phyloP scores from a whole-genome alignment of 2,329 filamentous ascomycete species.

The Helminthosporium solani region DNA sequence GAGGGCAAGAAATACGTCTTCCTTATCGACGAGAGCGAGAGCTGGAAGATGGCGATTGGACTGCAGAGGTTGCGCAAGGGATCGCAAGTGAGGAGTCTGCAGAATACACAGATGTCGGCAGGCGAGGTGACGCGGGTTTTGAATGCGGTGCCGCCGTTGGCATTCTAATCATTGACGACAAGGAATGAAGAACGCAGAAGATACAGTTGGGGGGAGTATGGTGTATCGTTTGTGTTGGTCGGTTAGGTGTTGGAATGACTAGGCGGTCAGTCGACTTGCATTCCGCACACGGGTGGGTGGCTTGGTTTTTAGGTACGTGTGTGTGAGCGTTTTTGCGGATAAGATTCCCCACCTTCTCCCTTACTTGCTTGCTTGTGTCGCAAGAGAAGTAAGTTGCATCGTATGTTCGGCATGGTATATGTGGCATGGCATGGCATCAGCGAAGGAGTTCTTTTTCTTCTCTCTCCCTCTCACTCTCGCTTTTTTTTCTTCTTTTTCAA shows the following conservation, averaged over 20 bases:
- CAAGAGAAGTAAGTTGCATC: constrained; percentile 2
- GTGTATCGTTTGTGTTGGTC: no score
- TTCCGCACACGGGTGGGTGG: no score
- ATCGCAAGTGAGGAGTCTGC: constrained; percentile 56
- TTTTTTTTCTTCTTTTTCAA: background rate
- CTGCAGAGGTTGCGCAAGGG: constrained; percentile 58
- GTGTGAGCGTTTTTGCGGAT: background rate
- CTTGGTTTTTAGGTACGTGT: no score
- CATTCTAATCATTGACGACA: background rate
- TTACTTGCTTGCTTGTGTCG: constrained; percentile 1
- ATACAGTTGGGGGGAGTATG: no score
- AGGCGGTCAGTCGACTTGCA: no score
- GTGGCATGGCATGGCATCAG: constrained; percentile 19
- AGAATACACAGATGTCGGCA: constrained; percentile 54
- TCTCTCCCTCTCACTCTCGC: constrained; percentile 3
- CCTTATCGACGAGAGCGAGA: constrained; percentile 59
- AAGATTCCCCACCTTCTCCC: constrained; percentile 1
- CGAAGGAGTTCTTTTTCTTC: constrained; percentile 22
- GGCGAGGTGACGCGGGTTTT: constrained; percentile 45
- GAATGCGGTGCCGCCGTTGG: constrained; percentile 29
- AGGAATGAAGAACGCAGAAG: background rate
- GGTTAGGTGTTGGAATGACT: no score
- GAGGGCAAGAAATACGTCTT: constrained; percentile 65
- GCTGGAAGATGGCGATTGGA: constrained; percentile 63
- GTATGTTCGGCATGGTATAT: no score